Conservation (phyloP, 2,329 filamentous ascomycete species). For the Pseudogymnoascus pannorum region DNA sequence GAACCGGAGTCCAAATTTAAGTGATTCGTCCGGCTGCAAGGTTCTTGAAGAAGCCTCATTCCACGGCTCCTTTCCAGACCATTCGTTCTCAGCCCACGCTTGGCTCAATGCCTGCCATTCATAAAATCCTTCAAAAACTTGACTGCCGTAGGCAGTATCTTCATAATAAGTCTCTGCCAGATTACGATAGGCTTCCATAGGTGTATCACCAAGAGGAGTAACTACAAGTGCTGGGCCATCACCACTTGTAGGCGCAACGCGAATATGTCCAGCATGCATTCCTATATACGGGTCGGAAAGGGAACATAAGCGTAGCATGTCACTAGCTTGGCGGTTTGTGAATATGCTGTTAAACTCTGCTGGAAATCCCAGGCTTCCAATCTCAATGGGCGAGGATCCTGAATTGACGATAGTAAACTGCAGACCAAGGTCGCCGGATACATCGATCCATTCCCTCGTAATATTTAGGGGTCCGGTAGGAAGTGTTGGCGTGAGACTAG, state of each 20-base stretch:
- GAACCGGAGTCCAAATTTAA: constrained; percentile 46
- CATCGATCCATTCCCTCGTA: constrained; percentile 44
- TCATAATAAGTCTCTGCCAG: constrained; percentile 38
- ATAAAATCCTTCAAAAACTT: constrained; percentile 54
- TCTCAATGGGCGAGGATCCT: constrained; percentile 36
- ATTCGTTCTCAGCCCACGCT: constrained; percentile 50
- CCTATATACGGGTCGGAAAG: constrained; percentile 55
- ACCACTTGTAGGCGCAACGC: constrained; percentile 44
- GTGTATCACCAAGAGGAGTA: constrained; percentile 43
- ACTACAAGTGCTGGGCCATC: constrained; percentile 47
- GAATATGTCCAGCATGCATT: constrained; percentile 49
- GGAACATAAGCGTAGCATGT: constrained; percentile 45
- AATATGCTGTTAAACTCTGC: constrained; percentile 58
- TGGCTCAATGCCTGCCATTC: constrained; percentile 50
- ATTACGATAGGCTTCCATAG: constrained; percentile 49
- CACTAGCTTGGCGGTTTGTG: constrained; percentile 39
- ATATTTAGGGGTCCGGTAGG: constrained; percentile 36
- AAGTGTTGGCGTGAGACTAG: constrained; percentile 37
- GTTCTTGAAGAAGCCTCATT: constrained; percentile 43
- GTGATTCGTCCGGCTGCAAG: constrained; percentile 37
- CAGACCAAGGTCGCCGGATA: constrained; percentile 42
- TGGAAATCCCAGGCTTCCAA: constrained; percentile 51
- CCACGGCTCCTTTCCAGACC: constrained; percentile 45
- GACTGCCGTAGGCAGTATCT: constrained; percentile 39
- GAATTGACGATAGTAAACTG: constrained; percentile 44